These are phyloP conservation scores for Cutaneotrichosporon cavernicola DNA, from an alignment of 1,284 basidiomycete species.

Conservation along the genomic window DNA sequence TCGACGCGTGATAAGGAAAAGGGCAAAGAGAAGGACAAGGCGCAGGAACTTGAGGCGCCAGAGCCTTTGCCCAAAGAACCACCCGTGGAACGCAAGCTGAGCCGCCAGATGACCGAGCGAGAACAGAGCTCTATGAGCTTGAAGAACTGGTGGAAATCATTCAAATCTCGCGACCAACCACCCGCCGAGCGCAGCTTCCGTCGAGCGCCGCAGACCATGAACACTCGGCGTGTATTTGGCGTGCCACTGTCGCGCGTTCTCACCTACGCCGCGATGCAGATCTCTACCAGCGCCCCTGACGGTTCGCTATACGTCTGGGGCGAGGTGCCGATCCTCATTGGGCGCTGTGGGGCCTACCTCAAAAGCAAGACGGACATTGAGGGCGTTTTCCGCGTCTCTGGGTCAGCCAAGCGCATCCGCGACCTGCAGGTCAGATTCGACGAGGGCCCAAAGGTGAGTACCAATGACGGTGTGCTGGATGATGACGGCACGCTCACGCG, in stretches of 20 bases:
- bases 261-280: slow-evolving; percentile 85
- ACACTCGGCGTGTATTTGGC: slow-evolving; percentile 67
- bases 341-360: slow-evolving; percentile 89
- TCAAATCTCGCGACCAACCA: slow-evolving; percentile 41
- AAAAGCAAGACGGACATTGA: slow-evolving; percentile 93
- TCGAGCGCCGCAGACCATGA: slow-evolving; percentile 13
- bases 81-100: neutral
- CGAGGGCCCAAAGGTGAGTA: slow-evolving; percentile 73
- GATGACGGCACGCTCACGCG: neutral
- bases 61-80: slow-evolving; percentile 3
- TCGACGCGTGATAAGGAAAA: slow-evolving; percentile 6
- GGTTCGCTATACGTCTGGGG: slow-evolving; percentile 82
- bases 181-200: slow-evolving; percentile 12
- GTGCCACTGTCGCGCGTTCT: slow-evolving; percentile 79
- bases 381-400: slow-evolving; percentile 91
- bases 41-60: neutral
- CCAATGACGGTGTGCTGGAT: neutral
- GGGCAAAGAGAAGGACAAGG: slow-evolving; percentile 7
- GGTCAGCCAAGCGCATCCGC: slow-evolving; percentile 90
- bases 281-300: slow-evolving; percentile 82
- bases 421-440: slow-evolving; percentile 91
- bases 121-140: slow-evolving; percentile 55
- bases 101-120: slow-evolving; percentile 26
- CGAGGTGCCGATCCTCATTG: slow-evolving; percentile 93
- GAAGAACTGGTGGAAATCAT: slow-evolving; percentile 79